A percentile compares a stretch with the other conserved stretches of the same genome.
These are phyloP conservation scores for Begonia masoniana DNA, from an alignment of 306 rosid genomes.

Conservation along the genomic window DNA sequence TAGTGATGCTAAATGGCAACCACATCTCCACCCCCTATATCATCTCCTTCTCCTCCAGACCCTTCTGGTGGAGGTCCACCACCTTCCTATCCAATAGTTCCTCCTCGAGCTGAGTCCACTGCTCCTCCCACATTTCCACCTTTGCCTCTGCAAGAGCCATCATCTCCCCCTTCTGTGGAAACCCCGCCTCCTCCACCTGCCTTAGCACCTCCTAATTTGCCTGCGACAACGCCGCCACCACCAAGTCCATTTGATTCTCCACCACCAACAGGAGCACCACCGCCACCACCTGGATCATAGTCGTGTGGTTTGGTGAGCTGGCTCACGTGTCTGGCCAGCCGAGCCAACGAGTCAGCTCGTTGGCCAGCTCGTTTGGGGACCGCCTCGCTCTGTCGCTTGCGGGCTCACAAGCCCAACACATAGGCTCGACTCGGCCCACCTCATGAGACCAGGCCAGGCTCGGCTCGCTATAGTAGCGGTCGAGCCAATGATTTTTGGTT, in stretches of 20 bases:
- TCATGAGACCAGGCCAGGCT: too few species aligned
- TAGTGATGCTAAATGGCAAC: conserved; percentile 34
- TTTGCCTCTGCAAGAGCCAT: background rate
- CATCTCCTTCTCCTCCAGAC: conserved; percentile 18
- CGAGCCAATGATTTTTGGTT: too few species aligned
- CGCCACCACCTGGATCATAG: conserved; percentile 25
- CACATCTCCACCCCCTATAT: conserved; percentile 45
- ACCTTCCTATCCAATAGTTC: conserved; percentile 16
- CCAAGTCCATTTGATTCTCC: conserved; percentile 16
- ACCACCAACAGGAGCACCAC: conserved; percentile 27
- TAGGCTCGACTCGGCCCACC: too few species aligned
- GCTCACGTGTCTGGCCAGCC: too few species aligned
- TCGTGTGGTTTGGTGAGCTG: too few species aligned
- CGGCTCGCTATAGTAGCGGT: too few species aligned
- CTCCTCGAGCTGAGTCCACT: conserved; percentile 20
- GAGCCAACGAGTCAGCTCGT: too few species aligned
- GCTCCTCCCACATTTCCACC: conserved; percentile 21
- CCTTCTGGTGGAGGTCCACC: conserved; percentile 16
- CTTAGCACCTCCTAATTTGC: too few species aligned
- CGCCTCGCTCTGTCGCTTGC: too few species aligned
- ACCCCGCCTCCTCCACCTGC: conserved; percentile 10
- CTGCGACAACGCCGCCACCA: conserved; percentile 11
- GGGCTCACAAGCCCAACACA: too few species aligned
- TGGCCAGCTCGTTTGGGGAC: too few species aligned
- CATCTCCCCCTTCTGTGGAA: conserved; percentile 17